Evolutionary conservation across 1,284 basidiomycete genomes (phyloP).

Genomic region (Apiotrichum porosum): DNA sequence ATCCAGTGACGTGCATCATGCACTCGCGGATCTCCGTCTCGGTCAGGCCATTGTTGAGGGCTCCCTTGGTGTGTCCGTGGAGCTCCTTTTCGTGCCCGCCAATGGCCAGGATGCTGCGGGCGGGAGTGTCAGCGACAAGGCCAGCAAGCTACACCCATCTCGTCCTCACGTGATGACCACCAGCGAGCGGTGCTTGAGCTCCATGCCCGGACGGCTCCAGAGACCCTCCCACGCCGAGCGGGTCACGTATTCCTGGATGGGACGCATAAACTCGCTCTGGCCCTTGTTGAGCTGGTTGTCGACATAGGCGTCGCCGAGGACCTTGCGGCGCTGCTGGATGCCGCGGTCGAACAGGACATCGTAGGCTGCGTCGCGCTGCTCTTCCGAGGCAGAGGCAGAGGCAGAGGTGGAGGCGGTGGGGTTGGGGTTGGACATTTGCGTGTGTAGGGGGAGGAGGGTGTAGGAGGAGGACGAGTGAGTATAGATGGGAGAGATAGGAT

Average conservation of each 20-base stretch:
- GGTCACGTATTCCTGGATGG: conserved; percentile 22
- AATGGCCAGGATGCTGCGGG: conserved; percentile 18
- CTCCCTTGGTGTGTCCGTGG: conserved; percentile 15
- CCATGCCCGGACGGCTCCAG: conserved; percentile 17
- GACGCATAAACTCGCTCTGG: conserved; percentile 19
- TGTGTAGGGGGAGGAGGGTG: neutral
- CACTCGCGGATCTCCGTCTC: conserved; percentile 20
- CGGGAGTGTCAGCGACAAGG: neutral
- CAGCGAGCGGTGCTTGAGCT: conserved; percentile 21
- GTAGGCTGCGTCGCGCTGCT: conserved; percentile 10
- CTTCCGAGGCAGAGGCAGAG: neutral
- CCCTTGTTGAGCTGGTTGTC: conserved; percentile 15
- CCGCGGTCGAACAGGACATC: conserved; percentile 14
- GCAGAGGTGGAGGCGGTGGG: neutral
- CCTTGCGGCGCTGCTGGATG: conserved; percentile 18
- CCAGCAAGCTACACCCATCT: too few relatives aligned
- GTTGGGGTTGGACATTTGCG: neutral
- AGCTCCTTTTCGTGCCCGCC: conserved; percentile 19
- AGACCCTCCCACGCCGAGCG: conserved; percentile 17
- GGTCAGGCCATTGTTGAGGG: conserved; percentile 18
- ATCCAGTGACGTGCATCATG: conserved; percentile 15
- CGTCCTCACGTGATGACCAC: conserved; percentile 20
- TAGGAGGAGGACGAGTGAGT: too few relatives aligned
- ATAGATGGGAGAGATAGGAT: too few relatives aligned
- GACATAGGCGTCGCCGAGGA: conserved; percentile 20